Evolutionary conservation across 2,329 filamentous ascomycete genomes (phyloP), one percentile per base, ranked within the genome.

Genomic region (Ascochyta fabae): DNA sequence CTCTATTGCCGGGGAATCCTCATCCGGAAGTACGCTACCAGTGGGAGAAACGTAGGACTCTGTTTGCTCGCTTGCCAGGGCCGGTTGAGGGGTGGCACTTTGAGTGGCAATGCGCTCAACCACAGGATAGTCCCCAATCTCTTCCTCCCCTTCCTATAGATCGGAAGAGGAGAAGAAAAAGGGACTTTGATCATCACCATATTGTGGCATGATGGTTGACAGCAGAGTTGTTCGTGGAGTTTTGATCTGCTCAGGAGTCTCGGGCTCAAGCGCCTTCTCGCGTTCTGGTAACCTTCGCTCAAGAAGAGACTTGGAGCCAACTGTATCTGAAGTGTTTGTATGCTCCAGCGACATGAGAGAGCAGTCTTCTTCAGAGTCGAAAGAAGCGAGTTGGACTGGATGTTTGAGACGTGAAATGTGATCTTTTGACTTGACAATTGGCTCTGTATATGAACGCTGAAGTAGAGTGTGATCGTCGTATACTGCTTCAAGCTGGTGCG

Each of bases 151-250:
- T 34, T 44, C 51, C 36, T 45, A 43, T 15, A 43, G 48, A 26
- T 53, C 54, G 26, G 39, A 50, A 44, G 48, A 50, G 39, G 39
- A 43, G 31, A 19, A 22, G 35, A 27, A 53, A 53, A 10, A 59
- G 29, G 7, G 49, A 49, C 6, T 60, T 52, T 33, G 58, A 39
- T 23, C 50, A 50, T 13, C 40, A 24, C 26, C 1, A 12, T 15
- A 16, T n/a, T 42, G 46, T 19, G 22, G 35, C 13, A 27, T 15
- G 15, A 26, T 26, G 15, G 19, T 27, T 4, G 38, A 16, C 10
- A 15, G 35, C 2, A 22, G 3, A 5, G 10, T 27, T 10, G 27
- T 34, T 19, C 3, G 19, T 16, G 15, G 46, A 34, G 29, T 34
- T 4, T 22, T n/a, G 10, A 22, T 15, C 1, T 15, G 38, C 15